Percentiles rank a stretch among this genome's conserved stretches.
Evolutionary conservation across 192 early-diverging fungal species (phyloP).

Genomic region (Gaertneriomyces semiglobifer): DNA sequence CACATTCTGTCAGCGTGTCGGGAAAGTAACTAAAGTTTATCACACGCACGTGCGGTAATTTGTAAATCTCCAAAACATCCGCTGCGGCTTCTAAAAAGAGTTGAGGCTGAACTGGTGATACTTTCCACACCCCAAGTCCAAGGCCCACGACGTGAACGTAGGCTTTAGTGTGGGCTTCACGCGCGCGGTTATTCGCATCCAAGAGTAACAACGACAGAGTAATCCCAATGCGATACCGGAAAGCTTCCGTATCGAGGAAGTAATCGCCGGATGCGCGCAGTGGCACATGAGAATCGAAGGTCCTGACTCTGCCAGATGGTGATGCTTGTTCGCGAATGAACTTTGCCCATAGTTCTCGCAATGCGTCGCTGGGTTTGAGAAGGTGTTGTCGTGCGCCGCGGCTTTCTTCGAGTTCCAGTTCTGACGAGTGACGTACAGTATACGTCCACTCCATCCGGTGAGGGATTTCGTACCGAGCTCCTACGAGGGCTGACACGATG

Average conservation of each 20-base stretch:
- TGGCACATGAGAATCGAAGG: not conserved
- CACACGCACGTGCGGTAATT: slow-evolving; percentile 21
- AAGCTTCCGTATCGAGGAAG: slow-evolving; percentile 20
- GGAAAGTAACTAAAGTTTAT: slow-evolving; percentile 35
- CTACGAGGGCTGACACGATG: slow-evolving; percentile 33
- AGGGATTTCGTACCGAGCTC: slow-evolving; percentile 29
- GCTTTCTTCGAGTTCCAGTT: no score
- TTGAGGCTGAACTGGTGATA: slow-evolving; percentile 8
- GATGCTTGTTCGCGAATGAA: slow-evolving; percentile 3
- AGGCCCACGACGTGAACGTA: slow-evolving; percentile 36
- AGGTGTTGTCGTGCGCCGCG: not conserved
- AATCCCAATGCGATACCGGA: slow-evolving; percentile 26
- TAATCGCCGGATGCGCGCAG: not conserved
- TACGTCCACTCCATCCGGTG: slow-evolving; percentile 31
- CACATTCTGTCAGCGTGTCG: not conserved
- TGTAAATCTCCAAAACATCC: slow-evolving; percentile 15
- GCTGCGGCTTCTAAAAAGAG: slow-evolving; percentile 32
- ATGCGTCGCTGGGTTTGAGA: not conserved
- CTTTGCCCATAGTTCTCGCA: slow-evolving; percentile 1
- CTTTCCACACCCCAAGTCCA: slow-evolving; percentile 41
- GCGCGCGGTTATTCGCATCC: slow-evolving; percentile 35
- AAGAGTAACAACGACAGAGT: slow-evolving; percentile 26
- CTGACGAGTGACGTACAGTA: not conserved
- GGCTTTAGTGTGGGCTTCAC: slow-evolving; percentile 6
- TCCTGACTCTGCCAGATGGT: no score